These are phyloP conservation scores for Rhytidiadelphus loreus DNA, from an alignment of 225 moss, liverwort and hornwort genomes.

Conservation along the genomic window DNA sequence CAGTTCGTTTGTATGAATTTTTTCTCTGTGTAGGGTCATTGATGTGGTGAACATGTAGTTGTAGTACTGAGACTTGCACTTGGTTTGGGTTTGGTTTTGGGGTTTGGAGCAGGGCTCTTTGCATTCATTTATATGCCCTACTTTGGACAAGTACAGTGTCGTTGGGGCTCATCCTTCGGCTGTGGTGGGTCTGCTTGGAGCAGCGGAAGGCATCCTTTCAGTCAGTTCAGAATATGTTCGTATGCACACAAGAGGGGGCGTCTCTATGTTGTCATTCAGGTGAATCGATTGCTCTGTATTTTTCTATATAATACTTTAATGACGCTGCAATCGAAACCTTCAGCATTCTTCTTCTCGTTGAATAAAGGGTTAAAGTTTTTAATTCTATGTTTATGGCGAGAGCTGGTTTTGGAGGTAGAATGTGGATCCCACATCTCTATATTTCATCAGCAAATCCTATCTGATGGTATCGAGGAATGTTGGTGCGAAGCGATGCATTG, in stretches of 20 bases:
- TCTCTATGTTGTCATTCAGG: constrained; percentile 51
- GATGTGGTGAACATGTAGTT: neutral
- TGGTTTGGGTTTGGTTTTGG: constrained; percentile 10
- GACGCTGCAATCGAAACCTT: neutral
- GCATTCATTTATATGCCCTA: constrained; percentile 55
- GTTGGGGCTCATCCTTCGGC: constrained; percentile 48
- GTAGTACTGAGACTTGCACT: neutral
- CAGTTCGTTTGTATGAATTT: neutral
- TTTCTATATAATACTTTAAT: neutral
- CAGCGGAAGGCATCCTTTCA: constrained; percentile 56
- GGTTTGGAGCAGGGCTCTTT: constrained; percentile 48
- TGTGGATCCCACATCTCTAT: neutral
- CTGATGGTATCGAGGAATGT: neutral
- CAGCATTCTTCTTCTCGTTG: neutral
- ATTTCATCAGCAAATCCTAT: neutral
- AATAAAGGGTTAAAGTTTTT: neutral
- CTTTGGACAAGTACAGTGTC: constrained; percentile 55
- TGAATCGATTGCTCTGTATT: neutral
- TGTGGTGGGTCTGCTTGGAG: constrained; percentile 55
- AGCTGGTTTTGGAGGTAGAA: constrained; percentile 1
- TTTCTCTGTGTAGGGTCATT: neutral
- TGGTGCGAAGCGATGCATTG: neutral
- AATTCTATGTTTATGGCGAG: neutral
- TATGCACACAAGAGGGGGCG: constrained; percentile 63
- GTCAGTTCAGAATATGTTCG: constrained; percentile 51